These are phyloP conservation scores for Epichloe amarillans DNA, from an alignment of 2,329 filamentous ascomycete genomes.

Conservation along the genomic window DNA sequence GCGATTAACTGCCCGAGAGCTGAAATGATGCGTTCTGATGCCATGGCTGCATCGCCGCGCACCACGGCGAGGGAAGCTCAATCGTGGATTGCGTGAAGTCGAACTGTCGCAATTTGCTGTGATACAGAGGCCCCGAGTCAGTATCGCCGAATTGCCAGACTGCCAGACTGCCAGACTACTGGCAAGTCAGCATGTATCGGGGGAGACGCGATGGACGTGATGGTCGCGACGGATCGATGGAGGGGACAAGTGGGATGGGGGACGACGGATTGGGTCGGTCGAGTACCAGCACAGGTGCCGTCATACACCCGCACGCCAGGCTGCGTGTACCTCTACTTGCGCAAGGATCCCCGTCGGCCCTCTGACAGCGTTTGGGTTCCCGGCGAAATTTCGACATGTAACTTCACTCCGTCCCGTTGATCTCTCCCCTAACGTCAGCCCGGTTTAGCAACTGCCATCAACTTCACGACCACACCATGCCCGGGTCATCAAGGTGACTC, in stretches of 20 bases:
- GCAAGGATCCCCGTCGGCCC: neutral
- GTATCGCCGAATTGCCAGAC: too few species aligned
- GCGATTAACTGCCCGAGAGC: slow-evolving; percentile 69
- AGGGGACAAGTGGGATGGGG: slow-evolving; percentile 7
- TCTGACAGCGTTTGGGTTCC: slow-evolving; percentile 11
- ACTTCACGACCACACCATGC: slow-evolving; percentile 26
- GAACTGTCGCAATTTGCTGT: too few species aligned
- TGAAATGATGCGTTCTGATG: slow-evolving; percentile 57
- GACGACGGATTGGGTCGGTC: slow-evolving; percentile 4
- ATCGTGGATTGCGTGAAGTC: neutral
- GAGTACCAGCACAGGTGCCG: slow-evolving; percentile 10
- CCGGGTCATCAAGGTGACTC: slow-evolving; percentile 30
- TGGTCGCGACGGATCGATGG: slow-evolving; percentile 10
- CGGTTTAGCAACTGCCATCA: slow-evolving; percentile 24
- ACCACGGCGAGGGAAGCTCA: slow-evolving; percentile 1
- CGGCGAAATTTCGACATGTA: slow-evolving; percentile 17
- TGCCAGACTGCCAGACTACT: too few species aligned
- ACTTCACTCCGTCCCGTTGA: slow-evolving; percentile 20
- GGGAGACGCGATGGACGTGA: slow-evolving; percentile 17
- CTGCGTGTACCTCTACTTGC: neutral
- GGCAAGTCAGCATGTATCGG: neutral
- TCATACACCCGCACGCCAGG: neutral
- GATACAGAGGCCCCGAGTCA: too few species aligned
- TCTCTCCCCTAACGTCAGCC: slow-evolving; percentile 14
- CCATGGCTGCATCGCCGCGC: slow-evolving; percentile 39